Base-by-base conservation (phyloP, 2,329 filamentous ascomycete genomes). In the Exophiala bonariae region DNA sequence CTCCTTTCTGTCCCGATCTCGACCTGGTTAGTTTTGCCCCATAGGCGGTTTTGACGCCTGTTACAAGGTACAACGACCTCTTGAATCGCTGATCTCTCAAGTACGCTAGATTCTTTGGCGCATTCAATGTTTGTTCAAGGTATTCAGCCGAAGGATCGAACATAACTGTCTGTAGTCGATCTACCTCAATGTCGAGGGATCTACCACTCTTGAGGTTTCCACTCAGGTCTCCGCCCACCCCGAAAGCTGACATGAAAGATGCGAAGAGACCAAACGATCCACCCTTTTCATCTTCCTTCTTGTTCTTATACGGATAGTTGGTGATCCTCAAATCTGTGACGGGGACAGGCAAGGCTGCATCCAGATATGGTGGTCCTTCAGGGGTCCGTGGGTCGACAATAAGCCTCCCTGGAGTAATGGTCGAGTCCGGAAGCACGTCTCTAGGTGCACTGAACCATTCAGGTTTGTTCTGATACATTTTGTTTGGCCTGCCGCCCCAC, bases 11-110 rank as follows among this genome's bases (percentile, higher is more conserved):
- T 22, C 11, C 23, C 13, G 8, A 18, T 40, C 20, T 44, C 13
- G 35, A 38, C 3, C 17, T 13, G 3, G 20, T 36, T 16, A 37
- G 14, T 7, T 32, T 37, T 30, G 46, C n/a, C 16, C 19, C 33
- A 26, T 36, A 45, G 37, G 46, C 41, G n/a, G 32, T 11, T 18
- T 49, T 42, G 33, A 40, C 37, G 32, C 34, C 32, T 32, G 43
- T 46, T 23, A 35, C 37, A 30, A 37, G 22, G 44, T 28, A 26
- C 17, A 9, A 6, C 8, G 28, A 16, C 39, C 34, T 36, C 19
- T 35, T 34, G 30, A 32, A 43, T 26, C 41, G 44, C 16, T n/a
- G 17, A 23, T 36, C 31, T 26, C 22, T 34, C 43, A 20, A 42
- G 18, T 26, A 18, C 5, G 18, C 31, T 16, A 14, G 26, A 18